phyloP scores from a whole-genome alignment of 2,329 filamentous ascomycete genomes.

The Pochonia chlamydosporia region DNA sequence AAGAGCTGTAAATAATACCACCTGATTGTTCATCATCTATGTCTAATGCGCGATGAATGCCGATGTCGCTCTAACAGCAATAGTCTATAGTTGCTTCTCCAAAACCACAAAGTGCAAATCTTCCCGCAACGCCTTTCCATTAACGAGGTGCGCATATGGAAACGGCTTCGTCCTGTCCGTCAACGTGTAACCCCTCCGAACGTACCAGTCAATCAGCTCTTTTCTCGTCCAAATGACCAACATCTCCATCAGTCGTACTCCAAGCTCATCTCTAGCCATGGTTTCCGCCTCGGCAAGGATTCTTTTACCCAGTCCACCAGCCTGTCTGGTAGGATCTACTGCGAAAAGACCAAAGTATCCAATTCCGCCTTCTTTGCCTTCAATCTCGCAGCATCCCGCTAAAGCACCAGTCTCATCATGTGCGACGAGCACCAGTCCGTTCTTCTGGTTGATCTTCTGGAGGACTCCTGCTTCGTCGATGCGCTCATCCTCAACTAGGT shows the following conservation, averaged over 20 bases:
- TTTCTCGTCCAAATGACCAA: constrained; percentile 34
- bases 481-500: constrained; percentile 36
- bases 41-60: no score
- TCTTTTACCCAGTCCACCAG: constrained; percentile 35
- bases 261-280: constrained; percentile 27
- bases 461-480: constrained; percentile 31
- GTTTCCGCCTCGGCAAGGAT: constrained; percentile 36
- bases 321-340: constrained; percentile 36
- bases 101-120: constrained; percentile 37
- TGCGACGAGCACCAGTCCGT: constrained; percentile 31
- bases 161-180: constrained; percentile 36
- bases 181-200: constrained; percentile 33
- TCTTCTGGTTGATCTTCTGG: constrained; percentile 33
- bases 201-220: constrained; percentile 42
- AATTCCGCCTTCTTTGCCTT: constrained; percentile 18
- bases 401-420: constrained; percentile 21
- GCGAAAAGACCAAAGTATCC: constrained; percentile 44
- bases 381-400: constrained; percentile 40
- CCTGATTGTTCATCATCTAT: no score
- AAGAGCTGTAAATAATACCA: no score
- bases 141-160: constrained; percentile 32
- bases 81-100: constrained; percentile 28
- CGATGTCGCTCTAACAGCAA: background rate
- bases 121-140: constrained; percentile 31
- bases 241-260: constrained; percentile 33